Evolutionary conservation across 1,139 yeast genomes (phyloP), one percentile per base, ranked within the genome.

Genomic region (Taphrina confusa): DNA sequence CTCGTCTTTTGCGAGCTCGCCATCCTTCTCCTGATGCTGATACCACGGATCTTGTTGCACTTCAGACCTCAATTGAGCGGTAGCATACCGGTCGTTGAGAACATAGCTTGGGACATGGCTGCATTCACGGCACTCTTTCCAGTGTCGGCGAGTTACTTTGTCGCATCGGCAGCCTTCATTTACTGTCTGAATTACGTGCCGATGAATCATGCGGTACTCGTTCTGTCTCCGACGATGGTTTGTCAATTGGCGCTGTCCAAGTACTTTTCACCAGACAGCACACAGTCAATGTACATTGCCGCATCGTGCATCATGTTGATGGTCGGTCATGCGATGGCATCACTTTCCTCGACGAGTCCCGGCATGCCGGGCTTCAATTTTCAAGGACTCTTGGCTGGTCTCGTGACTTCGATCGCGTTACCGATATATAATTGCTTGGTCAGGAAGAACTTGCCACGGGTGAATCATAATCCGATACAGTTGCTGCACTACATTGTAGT

Each of bases 151-250:
- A 54, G 44, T 20, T 54, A 54, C 18, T 30, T 54, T 20, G 44
- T 44, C 20, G 46, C 37, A 2, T 18, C 27, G 16, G 33, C 49
- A n/a, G 49, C 58, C 11, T 23, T 44, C 34, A 44, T 54, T n/a
- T 54, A 34, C 11, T 44, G 58, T 47, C 34, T 54, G 14, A 39
- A 54, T n/a, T 54, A 54, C 25, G 31, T 54, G 6, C 58, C 58
- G 11, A 44, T 54, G 51, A 33, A 37, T 20, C 27, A 30, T 23
- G 49, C 37, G 22, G 51, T 44, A 8, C 44, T 46, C 18, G 33
- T 42, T n/a, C 42, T 54, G 27, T 28, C 51, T 5, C 58, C 58
- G 5, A 34, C 40, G 30, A 46, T 54, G 31, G 18, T 54, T 12
- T 18, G 31, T 16, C 42, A 45, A 18, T 44, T 54, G 28, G 44